Percentiles rank a stretch among this genome's conserved stretches.
Conservation (phyloP, 352 stramenopile species). For the Pythium sp. region DNA sequence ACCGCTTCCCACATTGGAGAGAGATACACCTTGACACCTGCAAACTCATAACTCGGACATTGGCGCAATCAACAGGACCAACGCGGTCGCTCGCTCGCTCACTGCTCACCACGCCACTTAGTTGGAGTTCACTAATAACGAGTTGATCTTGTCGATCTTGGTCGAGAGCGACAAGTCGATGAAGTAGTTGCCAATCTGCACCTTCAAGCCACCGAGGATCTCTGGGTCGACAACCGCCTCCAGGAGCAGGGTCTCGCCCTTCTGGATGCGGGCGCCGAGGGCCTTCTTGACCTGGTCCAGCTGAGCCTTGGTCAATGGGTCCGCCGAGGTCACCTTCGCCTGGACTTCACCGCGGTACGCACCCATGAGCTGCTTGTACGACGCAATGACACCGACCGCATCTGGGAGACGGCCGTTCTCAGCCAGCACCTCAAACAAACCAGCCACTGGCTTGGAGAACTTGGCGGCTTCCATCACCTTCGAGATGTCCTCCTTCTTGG, state of each 20-base stretch:
- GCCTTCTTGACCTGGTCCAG: constrained; percentile 93
- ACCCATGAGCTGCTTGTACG: constrained; percentile 95
- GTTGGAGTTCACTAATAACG: constrained; percentile 70
- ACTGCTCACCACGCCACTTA: constrained; percentile 15
- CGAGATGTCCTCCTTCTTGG: constrained; percentile 93
- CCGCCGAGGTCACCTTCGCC: constrained; percentile 95
- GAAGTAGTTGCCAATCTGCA: constrained; percentile 98
- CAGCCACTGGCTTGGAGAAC: constrained; percentile 92
- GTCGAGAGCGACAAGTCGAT: constrained; percentile 95
- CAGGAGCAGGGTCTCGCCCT: constrained; percentile 91
- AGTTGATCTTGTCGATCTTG: constrained; percentile 95
- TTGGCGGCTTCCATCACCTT: constrained; percentile 90
- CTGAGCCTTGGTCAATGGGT: constrained; percentile 91
- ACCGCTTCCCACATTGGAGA: neutral
- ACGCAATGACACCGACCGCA: constrained; percentile 78
- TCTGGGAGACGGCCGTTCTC: constrained; percentile 95
- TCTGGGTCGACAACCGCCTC: constrained; percentile 91
- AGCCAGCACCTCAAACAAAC: constrained; percentile 95
- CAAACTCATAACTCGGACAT: neutral
- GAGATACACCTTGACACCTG: constrained; percentile 1
- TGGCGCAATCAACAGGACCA: neutral
- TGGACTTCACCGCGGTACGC: constrained; percentile 94
- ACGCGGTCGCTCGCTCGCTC: constrained; percentile 5
- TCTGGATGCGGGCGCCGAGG: constrained; percentile 84
- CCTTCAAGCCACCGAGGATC: constrained; percentile 95